phyloP scores from a whole-genome alignment of 768 basidiomycete genomes.

The Naganishia randhawae region DNA sequence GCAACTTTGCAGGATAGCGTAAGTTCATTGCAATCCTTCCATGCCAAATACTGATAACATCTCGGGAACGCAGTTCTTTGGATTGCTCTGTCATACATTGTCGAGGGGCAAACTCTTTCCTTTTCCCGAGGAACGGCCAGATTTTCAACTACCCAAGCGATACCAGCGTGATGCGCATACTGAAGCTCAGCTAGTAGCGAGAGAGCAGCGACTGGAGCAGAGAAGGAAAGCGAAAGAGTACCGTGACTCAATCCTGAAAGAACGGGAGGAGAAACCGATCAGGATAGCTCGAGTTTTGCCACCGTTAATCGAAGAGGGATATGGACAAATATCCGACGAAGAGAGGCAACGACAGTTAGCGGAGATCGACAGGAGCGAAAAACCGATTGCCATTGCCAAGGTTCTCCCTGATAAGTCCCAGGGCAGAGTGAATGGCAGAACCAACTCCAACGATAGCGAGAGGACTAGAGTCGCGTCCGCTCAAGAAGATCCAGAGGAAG shows the following conservation, averaged over 20 bases:
- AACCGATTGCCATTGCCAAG: constrained; percentile 26
- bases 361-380: not conserved
- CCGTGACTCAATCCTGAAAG: constrained; percentile 14
- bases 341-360: constrained; percentile 8
- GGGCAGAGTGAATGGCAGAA: not conserved
- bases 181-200: not conserved
- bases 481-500: constrained; percentile 25
- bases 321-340: constrained; percentile 7
- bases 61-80: constrained; percentile 29
- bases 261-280: constrained; percentile 22
- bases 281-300: constrained; percentile 17
- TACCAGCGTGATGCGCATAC: constrained; percentile 28
- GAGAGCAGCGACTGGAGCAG: constrained; percentile 5
- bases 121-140: constrained; percentile 36
- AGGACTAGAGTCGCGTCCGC: not conserved
- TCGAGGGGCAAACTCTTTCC: constrained; percentile 28
- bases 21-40: not conserved
- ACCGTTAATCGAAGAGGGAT: not conserved
- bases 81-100: constrained; percentile 31
- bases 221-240: constrained; percentile 1
- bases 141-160: constrained; percentile 34
- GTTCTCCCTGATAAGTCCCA: constrained; percentile 22
- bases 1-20: not conserved
- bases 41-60: not conserved
- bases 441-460: constrained; percentile 12